phyloP scores from a whole-genome alignment of 2,329 filamentous ascomycete genomes.

The Magnaporthales sp. region DNA sequence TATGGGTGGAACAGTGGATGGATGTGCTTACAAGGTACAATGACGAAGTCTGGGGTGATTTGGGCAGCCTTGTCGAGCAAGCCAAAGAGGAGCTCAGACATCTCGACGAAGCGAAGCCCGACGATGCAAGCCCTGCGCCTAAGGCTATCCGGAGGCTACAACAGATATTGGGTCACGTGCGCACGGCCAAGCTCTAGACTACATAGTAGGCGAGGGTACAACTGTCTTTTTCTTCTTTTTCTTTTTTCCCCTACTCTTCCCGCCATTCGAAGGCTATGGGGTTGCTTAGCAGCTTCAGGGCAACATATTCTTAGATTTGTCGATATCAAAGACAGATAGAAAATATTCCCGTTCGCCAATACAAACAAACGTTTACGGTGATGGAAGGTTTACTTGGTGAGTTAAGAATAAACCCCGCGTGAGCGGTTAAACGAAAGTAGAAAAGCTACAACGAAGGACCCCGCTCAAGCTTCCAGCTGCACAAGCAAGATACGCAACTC shows the following conservation, averaged over 20 bases:
- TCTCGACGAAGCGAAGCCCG: conserved; percentile 20
- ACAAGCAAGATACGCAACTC: neutral
- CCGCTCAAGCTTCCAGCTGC: neutral
- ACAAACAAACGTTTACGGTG: no score
- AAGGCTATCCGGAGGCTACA: conserved; percentile 28
- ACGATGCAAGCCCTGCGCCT: conserved; percentile 9
- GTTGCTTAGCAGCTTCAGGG: no score
- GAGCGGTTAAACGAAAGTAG: no score
- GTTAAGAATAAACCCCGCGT: neutral
- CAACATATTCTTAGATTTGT: no score
- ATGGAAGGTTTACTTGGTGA: no score
- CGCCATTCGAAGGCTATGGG: no score
- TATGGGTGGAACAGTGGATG: conserved; percentile 47
- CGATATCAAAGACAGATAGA: no score
- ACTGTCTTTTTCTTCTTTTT: no score
- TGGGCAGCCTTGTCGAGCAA: conserved; percentile 45
- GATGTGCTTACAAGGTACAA: conserved; percentile 47
- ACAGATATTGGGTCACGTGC: conserved; percentile 30
- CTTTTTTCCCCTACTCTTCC: no score
- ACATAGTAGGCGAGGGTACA: no score
- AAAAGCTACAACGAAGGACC: neutral
- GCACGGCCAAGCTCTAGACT: conserved; percentile 9
- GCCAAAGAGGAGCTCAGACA: conserved; percentile 47
- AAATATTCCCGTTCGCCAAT: no score
- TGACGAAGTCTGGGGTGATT: conserved; percentile 61